phyloP scores from a whole-genome alignment of 495 filamentous ascomycete species.

The Neurospora tetraspora region DNA sequence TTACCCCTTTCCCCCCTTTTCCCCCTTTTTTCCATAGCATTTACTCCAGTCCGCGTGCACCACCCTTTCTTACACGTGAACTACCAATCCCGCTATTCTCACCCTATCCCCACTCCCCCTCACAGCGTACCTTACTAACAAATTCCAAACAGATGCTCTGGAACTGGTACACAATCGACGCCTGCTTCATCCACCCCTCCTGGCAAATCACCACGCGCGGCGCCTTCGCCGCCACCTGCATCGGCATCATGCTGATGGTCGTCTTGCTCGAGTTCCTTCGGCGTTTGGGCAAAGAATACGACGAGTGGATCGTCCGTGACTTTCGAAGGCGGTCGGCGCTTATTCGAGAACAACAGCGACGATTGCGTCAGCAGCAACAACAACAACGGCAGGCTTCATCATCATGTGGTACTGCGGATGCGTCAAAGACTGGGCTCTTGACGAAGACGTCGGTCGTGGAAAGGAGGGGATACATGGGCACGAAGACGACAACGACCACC shows the following conservation, averaged over 20 bases:
- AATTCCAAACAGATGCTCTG: slow-evolving; percentile 39
- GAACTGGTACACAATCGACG: slow-evolving; percentile 48
- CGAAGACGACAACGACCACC: neutral
- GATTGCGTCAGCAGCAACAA: neutral
- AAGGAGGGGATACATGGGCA: neutral
- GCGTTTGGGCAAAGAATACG: slow-evolving; percentile 44
- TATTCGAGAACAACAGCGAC: neutral
- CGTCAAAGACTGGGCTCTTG: no score
- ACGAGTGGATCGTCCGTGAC: slow-evolving; percentile 34
- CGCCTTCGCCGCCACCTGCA: slow-evolving; percentile 47
- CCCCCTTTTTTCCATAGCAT: neutral
- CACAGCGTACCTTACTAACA: neutral
- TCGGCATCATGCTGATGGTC: slow-evolving; percentile 46
- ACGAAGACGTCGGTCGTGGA: neutral
- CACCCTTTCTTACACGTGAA: neutral
- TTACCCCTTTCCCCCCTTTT: neutral
- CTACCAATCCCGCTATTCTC: neutral
- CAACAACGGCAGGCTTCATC: no score
- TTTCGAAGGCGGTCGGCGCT: slow-evolving; percentile 22
- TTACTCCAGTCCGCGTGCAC: neutral
- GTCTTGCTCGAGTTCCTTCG: slow-evolving; percentile 43
- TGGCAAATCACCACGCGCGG: slow-evolving; percentile 39
- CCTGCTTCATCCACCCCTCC: slow-evolving; percentile 38
- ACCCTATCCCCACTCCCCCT: neutral
- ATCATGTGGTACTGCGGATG: no score